A percentile compares a stretch with the other conserved stretches of the same genome.
Evolutionary conservation across 1,284 basidiomycete species (phyloP).

Genomic region (Malassezia slooffiae): DNA sequence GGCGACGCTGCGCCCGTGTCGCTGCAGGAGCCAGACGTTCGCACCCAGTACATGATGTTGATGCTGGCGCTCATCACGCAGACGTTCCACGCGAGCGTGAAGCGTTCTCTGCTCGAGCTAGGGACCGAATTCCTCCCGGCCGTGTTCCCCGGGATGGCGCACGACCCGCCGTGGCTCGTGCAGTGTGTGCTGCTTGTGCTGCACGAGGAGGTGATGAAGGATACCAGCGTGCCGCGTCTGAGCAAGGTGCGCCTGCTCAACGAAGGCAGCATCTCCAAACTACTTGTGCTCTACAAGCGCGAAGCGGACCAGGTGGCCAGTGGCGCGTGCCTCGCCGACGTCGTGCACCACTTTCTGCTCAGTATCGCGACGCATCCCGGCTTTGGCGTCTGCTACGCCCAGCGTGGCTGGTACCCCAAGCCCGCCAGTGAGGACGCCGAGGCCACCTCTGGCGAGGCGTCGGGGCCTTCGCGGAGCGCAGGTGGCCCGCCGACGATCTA

Average conservation of each 20-base stretch:
- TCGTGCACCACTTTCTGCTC: conserved; percentile 75
- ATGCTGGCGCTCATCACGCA: conserved; percentile 31
- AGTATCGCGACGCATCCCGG: conserved; percentile 75
- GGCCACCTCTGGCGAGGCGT: no score
- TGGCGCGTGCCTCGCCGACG: conserved; percentile 55
- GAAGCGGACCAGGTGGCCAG: conserved; percentile 23
- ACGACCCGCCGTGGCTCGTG: conserved; percentile 32
- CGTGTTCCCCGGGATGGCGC: conserved; percentile 24
- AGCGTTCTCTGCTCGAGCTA: conserved; percentile 22
- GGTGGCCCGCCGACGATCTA: conserved; percentile 51
- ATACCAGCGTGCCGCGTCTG: conserved; percentile 24
- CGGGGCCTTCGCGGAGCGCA: no score
- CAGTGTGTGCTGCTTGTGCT: conserved; percentile 29
- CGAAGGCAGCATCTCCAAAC: conserved; percentile 30
- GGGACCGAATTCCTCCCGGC: conserved; percentile 25
- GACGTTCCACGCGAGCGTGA: conserved; percentile 21
- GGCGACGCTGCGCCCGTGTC: conserved; percentile 9
- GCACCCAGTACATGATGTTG: conserved; percentile 38
- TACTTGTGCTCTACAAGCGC: conserved; percentile 31
- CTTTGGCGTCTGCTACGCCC: conserved; percentile 72
- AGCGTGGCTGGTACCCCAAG: conserved; percentile 82
- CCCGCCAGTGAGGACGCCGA: no score
- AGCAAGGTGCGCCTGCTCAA: conserved; percentile 33
- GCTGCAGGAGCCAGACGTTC: conserved; percentile 31
- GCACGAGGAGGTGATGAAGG: conserved; percentile 34